These are phyloP conservation scores for Termitomyces heimii DNA, from an alignment of 768 basidiomycete genomes.

Conservation along the genomic window DNA sequence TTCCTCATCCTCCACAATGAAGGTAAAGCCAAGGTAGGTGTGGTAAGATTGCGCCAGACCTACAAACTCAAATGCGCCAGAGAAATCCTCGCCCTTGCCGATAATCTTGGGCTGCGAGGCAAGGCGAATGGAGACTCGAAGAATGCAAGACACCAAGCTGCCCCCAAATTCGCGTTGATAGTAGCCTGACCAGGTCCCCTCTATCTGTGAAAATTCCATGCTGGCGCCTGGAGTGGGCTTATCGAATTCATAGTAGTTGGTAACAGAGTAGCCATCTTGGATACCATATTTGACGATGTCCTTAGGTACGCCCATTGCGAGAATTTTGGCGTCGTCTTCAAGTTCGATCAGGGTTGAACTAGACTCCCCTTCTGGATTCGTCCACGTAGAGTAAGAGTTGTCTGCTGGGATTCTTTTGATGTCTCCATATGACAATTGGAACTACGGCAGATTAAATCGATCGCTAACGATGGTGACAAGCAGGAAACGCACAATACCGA, in stretches of 20 bases:
- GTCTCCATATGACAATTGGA: conserved; percentile 28
- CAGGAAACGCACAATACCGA: conserved; percentile 25
- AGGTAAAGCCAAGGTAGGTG: conserved; percentile 19
- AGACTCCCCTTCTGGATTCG: conserved; percentile 16
- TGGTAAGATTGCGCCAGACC: conserved; percentile 15
- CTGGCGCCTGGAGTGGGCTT: conserved; percentile 11
- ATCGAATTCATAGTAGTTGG: conserved; percentile 27
- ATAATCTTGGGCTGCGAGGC: conserved; percentile 16
- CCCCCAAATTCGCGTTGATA: conserved; percentile 19
- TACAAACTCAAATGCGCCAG: conserved; percentile 23
- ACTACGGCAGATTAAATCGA: conserved; percentile 11
- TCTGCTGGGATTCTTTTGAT: conserved; percentile 23
- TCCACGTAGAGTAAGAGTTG: conserved; percentile 25
- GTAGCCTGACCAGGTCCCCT: conserved; percentile 30
- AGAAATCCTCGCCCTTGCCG: conserved; percentile 29
- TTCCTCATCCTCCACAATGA: conserved; percentile 21
- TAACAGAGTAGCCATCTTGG: conserved; percentile 25
- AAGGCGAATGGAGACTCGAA: conserved; percentile 23
- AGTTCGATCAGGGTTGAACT: conserved; percentile 10
- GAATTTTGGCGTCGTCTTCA: conserved; percentile 11
- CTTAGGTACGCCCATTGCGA: conserved; percentile 13
- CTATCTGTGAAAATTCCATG: conserved; percentile 14
- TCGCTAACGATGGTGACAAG: neutral
- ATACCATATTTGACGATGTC: conserved; percentile 26
- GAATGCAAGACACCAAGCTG: conserved; percentile 18